Conservation (phyloP, 2,329 filamentous ascomycete genomes). For the Colletotrichum echinochloae region DNA sequence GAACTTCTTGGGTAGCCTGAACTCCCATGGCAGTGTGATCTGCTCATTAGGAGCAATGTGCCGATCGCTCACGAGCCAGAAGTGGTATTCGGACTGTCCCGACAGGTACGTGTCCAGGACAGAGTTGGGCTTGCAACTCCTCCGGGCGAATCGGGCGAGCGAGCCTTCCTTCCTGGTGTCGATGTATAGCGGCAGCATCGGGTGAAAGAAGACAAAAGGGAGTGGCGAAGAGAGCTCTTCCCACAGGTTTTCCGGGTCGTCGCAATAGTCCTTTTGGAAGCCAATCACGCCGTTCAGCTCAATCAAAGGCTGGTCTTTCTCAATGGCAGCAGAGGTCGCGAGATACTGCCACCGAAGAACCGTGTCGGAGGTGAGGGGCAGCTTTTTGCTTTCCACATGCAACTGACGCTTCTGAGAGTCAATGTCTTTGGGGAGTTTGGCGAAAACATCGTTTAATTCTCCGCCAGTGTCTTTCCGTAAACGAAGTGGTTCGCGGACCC, state of each 20-base stretch:
- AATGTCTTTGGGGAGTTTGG: slow-evolving; percentile 57
- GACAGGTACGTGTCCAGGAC: slow-evolving; percentile 87
- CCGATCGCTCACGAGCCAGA: slow-evolving; percentile 89
- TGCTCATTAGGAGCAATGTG: slow-evolving; percentile 75
- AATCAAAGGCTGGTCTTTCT: slow-evolving; percentile 68
- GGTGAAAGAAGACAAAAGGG: slow-evolving; percentile 89
- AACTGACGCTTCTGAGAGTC: slow-evolving; percentile 58
- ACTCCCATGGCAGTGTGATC: slow-evolving; percentile 77
- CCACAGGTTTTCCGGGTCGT: slow-evolving; percentile 75
- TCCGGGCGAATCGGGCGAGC: slow-evolving; percentile 85
- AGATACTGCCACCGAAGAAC: slow-evolving; percentile 79
- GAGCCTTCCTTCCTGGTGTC: slow-evolving; percentile 92
- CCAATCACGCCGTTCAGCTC: slow-evolving; percentile 85
- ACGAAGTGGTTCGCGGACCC: slow-evolving; percentile 80
- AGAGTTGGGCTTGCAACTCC: slow-evolving; percentile 94
- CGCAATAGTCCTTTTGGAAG: slow-evolving; percentile 78
- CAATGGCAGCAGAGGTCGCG: slow-evolving; percentile 62
- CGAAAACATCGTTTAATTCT: slow-evolving; percentile 77
- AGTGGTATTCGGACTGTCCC: slow-evolving; percentile 83
- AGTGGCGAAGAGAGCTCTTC: slow-evolving; percentile 72
- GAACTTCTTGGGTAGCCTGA: slow-evolving; percentile 67
- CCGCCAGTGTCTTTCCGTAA: slow-evolving; percentile 77
- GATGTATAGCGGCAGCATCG: slow-evolving; percentile 89
- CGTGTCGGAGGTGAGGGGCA: slow-evolving; percentile 57
- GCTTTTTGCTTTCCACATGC: slow-evolving; percentile 66